Evolutionary conservation across 176 grass and related monocot genomes (phyloP), one percentile per base, ranked within the genome.

Genomic region (Juncus inflexus): DNA sequence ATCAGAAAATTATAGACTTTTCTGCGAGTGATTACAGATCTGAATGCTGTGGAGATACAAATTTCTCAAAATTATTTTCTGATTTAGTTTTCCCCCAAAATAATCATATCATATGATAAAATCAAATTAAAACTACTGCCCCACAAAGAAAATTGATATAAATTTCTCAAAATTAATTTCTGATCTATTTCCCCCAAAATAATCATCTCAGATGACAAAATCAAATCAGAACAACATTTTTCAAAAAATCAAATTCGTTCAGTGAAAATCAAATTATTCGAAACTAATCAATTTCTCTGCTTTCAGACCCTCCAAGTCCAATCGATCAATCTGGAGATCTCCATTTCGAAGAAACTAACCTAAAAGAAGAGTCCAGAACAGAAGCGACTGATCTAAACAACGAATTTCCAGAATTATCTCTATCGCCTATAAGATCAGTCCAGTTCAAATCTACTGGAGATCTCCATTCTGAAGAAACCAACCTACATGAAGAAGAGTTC

Each of bases 351-450:
- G 40, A 42, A 45, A 2, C 10, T 1, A 56, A 42, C 66, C 51
- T 72, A 42, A 15, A 64, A 4, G 58, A 42, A 43, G 75, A 16
- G 4, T 5, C 2, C 7, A 55, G 6, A 47, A 35, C 54, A 55
- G 72, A 89, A 76, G 50, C 64, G 5, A 42, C 11, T 50, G 63
- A 65, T 57, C 57, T 66, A 56, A 45, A 56, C 50, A 78, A 74
- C 51, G 65, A 77, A 19, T 54, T 2, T 3, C 85, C 78, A 36
- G 60, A 97, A 28, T 1, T 28, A 28, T 28, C 19, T 28, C 19
- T 28, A 28, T 28, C 19, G 19, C 19, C 19, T 28, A 28, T 28
- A 28, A 28, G 19, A 28, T 28, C 19, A 28, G 19, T 28, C 19
- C 19, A 28, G 19, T 28, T 28, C 19, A 52, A 50, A 35, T 52